phyloP scores from a whole-genome alignment of 2,329 filamentous ascomycete genomes.

The Aspergillus pseudoviridinutans region DNA sequence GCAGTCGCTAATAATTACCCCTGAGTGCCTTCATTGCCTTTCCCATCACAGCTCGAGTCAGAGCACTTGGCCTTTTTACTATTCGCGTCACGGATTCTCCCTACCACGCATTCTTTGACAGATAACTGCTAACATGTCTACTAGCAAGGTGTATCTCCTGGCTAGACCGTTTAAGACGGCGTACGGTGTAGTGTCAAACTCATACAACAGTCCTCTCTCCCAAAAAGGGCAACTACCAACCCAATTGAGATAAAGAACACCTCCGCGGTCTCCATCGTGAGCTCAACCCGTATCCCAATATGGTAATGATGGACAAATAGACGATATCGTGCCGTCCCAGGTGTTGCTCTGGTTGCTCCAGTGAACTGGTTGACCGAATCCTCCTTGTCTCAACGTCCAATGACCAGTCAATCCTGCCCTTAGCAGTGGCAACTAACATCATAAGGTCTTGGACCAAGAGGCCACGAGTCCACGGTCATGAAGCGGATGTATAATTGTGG shows the following conservation, averaged over 20 bases:
- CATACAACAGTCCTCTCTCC: not conserved
- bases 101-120: not conserved
- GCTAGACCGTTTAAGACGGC: not conserved
- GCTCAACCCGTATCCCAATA: not conserved
- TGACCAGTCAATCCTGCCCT: not conserved
- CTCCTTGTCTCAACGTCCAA: not conserved
- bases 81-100: not conserved
- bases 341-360: constrained; percentile 8
- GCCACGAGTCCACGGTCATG: not conserved
- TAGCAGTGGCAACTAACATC: not conserved
- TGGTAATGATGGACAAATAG: not conserved
- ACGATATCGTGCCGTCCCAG: constrained; percentile 10
- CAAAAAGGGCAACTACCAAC: not conserved
- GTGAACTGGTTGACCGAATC: not conserved
- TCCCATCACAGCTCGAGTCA: not conserved
- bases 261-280: not conserved
- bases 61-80: not conserved
- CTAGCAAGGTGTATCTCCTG: not conserved
- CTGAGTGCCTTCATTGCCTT: not conserved
- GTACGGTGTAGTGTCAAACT: not conserved
- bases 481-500: not conserved
- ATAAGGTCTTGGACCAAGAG: not conserved
- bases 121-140: not conserved
- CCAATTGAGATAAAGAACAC: not conserved
- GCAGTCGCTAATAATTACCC: not conserved